Base-by-base conservation (phyloP, 176 grass and related monocot species). In the Phoenix roebelenii region DNA sequence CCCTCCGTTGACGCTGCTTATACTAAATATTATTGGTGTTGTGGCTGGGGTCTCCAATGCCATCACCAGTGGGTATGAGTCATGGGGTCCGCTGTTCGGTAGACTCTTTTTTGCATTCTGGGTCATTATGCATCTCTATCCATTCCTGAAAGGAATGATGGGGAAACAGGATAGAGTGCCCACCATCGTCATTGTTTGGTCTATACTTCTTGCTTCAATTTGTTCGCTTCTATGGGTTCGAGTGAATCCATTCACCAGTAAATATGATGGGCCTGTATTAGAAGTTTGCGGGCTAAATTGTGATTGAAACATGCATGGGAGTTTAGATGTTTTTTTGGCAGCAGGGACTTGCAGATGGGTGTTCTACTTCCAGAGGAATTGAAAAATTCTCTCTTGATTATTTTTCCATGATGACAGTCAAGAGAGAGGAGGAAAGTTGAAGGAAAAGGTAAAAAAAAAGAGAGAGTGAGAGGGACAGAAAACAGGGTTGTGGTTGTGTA, bases 121-220 rank as follows among this genome's bases (percentile, higher is more conserved):
- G 79, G 79, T 82, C 23, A 76, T 82, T 48, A 26, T 82, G 44
- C 79, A 82, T 67, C 57, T 82, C 17, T 82, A 82, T 61, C 79
- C 79, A 15, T 82, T 82, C 56, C 74, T 82, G 49, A 82, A 82
- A 66, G 79, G 79, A 17, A 69, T 74, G 55, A 71, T 82, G 72
- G 79, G 79, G n/a, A 82, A 76, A 54, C 79, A 82, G 17, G 53
- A 82, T 76, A 76, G 54, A 62, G 60, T 82, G 54, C 79, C 79
- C 3, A 76, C 79, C 9, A 82, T 82, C 18, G 49, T 72, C 15
- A 25, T 82, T 15, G 79, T 82, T 20, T 82, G 79, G 79, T 82
- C 79, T 7, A 71, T 72, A 55, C 60, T 82, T 57, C 66, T 82
- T 49, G 73, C 79, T 14, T 75, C 79, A 0, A 76, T 82, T 25